Percentiles rank a stretch among this genome's conserved stretches.
These are phyloP conservation scores for Rhizopus stolonifer DNA, from an alignment of 371 early-diverging fungal species.

Conservation along the genomic window DNA sequence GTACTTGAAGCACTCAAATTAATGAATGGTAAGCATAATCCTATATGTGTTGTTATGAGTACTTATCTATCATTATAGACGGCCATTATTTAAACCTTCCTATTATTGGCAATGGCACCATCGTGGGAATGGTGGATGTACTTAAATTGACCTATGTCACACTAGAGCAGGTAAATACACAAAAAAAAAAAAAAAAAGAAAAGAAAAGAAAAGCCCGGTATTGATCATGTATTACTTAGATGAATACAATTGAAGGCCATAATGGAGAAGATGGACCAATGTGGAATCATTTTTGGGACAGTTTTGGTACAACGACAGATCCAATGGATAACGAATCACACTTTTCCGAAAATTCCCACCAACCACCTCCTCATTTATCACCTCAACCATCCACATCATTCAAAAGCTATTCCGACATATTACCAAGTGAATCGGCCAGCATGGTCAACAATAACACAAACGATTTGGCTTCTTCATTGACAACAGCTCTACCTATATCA, in stretches of 20 bases:
- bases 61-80: constrained; percentile 14
- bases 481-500: not conserved
- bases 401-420: constrained; percentile 45
- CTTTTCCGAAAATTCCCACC: constrained; percentile 29
- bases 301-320: constrained; percentile 42
- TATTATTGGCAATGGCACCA: constrained; percentile 75
- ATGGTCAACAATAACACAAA: constrained; percentile 39
- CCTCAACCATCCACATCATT: constrained; percentile 42
- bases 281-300: constrained; percentile 52
- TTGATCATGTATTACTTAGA: not conserved
- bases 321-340: constrained; percentile 46
- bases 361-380: constrained; percentile 20
- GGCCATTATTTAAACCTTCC: constrained; percentile 92
- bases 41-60: too few species aligned
- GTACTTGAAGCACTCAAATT: constrained; percentile 90
- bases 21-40: constrained; percentile 83
- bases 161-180: constrained; percentile 50
- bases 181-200: constrained; percentile 30
- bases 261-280: constrained; percentile 33
- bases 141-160: constrained; percentile 84
- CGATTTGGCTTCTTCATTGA: too few species aligned
- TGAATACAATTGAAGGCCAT: not conserved
- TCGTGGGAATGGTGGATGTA: constrained; percentile 91
- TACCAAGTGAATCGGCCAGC: constrained; percentile 48
- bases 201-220: not conserved